phyloP scores from a whole-genome alignment of 805 yeast genomes.

The Sungouiozyma ichnusensis region DNA sequence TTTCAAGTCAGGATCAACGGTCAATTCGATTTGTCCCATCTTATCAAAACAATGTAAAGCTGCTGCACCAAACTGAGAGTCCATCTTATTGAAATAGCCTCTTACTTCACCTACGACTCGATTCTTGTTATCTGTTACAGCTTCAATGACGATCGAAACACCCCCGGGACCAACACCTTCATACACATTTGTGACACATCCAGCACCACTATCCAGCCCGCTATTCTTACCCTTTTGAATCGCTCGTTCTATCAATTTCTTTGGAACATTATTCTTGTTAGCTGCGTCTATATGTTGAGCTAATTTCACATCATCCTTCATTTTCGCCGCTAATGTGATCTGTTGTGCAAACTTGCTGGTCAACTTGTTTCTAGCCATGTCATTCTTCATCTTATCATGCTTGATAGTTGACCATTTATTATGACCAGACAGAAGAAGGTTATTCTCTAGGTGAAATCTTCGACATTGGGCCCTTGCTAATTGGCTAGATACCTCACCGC shows the following conservation, averaged over 20 bases:
- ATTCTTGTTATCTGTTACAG: slow-evolving; percentile 79
- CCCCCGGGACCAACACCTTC: slow-evolving; percentile 95
- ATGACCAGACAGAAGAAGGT: slow-evolving; percentile 48
- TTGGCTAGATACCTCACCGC: not conserved
- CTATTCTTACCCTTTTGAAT: slow-evolving; percentile 54
- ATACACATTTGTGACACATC: slow-evolving; percentile 47
- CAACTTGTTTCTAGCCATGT: slow-evolving; percentile 60
- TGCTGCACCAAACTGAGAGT: slow-evolving; percentile 28
- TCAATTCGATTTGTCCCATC: slow-evolving; percentile 61
- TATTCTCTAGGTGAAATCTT: not conserved
- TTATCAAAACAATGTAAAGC: slow-evolving; percentile 67
- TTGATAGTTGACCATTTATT: slow-evolving; percentile 93
- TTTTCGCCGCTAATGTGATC: slow-evolving; percentile 64
- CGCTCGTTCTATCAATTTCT: slow-evolving; percentile 80
- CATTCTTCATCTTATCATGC: slow-evolving; percentile 90
- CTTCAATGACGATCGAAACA: slow-evolving; percentile 74
- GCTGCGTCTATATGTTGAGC: slow-evolving; percentile 63
- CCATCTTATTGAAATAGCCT: slow-evolving; percentile 60
- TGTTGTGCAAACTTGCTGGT: slow-evolving; percentile 63
- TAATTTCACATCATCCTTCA: slow-evolving; percentile 53
- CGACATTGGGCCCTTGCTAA: not conserved
- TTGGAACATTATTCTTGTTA: slow-evolving; percentile 59
- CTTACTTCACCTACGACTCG: slow-evolving; percentile 70
- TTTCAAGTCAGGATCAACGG: slow-evolving; percentile 37
- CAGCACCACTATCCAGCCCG: slow-evolving; percentile 34